Percentiles rank a stretch among this genome's conserved stretches.
Evolutionary conservation across 768 basidiomycete genomes (phyloP).

Genomic region (Tricholoma sp.): DNA sequence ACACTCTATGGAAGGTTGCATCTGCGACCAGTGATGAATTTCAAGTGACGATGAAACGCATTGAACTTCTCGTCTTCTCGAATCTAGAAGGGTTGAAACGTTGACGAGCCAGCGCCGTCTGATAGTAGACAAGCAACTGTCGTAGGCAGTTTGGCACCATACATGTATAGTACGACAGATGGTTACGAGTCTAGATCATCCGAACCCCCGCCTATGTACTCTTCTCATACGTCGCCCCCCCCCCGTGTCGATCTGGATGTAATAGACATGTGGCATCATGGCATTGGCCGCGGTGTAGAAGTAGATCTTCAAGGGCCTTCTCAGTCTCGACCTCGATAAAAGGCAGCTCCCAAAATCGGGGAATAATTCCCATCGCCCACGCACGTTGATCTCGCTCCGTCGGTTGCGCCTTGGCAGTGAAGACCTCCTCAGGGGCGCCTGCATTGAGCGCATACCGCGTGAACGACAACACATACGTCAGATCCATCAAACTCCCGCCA

Average conservation of each 20-base stretch:
- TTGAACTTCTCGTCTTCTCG: too few relatives aligned
- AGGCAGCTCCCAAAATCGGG: conserved; percentile 26
- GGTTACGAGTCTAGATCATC: too few relatives aligned
- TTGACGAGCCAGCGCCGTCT: too few relatives aligned
- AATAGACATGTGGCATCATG: conserved; percentile 33
- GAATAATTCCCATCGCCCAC: conserved; percentile 34
- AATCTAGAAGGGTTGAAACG: too few relatives aligned
- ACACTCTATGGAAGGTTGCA: too few relatives aligned
- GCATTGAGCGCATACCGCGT: conserved; percentile 31
- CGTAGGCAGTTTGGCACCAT: too few relatives aligned
- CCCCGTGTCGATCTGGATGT: conserved; percentile 33
- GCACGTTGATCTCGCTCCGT: conserved; percentile 29
- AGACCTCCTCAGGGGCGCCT: background rate
- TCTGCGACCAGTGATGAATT: too few relatives aligned
- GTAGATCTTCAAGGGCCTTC: conserved; percentile 30
- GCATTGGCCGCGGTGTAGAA: conserved; percentile 43
- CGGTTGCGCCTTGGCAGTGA: conserved; percentile 22
- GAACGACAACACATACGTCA: conserved; percentile 36
- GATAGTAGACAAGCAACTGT: too few relatives aligned
- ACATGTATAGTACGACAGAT: too few relatives aligned
- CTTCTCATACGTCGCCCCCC: conserved; percentile 12
- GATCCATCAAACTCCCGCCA: conserved; percentile 59
- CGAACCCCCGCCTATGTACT: conserved; percentile 6
- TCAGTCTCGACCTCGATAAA: conserved; percentile 24
- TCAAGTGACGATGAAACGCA: too few relatives aligned